phyloP scores from a whole-genome alignment of 345 rosid genomes.

The Hypericum perforatum region DNA sequence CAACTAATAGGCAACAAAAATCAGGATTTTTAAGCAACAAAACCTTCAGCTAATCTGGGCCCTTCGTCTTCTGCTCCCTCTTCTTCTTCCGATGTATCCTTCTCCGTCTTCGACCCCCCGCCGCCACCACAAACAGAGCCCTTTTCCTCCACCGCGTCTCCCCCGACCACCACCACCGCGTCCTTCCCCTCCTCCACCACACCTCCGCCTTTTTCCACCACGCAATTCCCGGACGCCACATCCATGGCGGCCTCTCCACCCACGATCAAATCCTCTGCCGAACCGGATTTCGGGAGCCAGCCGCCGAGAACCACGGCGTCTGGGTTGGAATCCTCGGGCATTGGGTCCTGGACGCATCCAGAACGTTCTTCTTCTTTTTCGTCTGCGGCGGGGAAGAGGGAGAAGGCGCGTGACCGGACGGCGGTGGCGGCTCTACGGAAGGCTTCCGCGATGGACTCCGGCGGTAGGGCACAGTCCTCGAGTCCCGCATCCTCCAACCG shows the following conservation, averaged over 20 bases:
- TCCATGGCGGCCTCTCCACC: constrained; percentile 10
- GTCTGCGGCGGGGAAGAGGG: constrained; percentile 16
- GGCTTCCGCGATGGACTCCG: constrained; percentile 56
- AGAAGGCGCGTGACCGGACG: constrained; percentile 40
- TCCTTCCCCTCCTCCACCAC: constrained; percentile 17
- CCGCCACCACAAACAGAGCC: constrained; percentile 27
- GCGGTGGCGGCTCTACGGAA: constrained; percentile 57
- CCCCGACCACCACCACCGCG: constrained; percentile 23
- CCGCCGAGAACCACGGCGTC: neutral
- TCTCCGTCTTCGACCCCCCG: constrained; percentile 14
- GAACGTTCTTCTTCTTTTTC: constrained; percentile 2
- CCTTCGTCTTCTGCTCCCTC: constrained; percentile 12
- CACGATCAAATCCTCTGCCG: constrained; percentile 19
- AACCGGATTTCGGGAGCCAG: neutral
- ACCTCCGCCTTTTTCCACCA: constrained; percentile 19
- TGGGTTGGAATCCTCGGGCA: constrained; percentile 6
- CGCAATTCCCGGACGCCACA: constrained; percentile 14
- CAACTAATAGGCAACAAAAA: neutral
- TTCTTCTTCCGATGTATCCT: constrained; percentile 7
- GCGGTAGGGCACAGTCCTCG: constrained; percentile 62
- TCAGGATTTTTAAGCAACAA: constrained; percentile 2
- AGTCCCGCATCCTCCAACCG: constrained; percentile 61
- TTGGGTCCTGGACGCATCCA: constrained; percentile 17
- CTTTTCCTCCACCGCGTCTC: constrained; percentile 12
- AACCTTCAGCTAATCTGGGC: constrained; percentile 34